Percentiles rank a stretch among this genome's conserved stretches.
Conservation (phyloP, 108 stramenopile genomes). For the Phaeodactylum tricornutum region DNA sequence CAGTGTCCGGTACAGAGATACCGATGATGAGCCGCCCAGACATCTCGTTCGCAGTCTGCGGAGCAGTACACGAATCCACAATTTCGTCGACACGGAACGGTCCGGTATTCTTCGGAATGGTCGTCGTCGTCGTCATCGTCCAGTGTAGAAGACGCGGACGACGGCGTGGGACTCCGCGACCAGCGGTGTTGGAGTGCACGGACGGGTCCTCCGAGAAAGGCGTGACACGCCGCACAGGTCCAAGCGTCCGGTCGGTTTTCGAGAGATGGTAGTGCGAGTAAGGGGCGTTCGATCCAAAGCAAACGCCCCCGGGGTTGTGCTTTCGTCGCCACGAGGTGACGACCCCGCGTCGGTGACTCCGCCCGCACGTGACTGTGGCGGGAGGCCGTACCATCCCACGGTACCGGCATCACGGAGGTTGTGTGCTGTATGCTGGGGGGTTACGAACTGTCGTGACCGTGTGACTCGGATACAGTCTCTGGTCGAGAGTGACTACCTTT, state of each 20-base stretch:
- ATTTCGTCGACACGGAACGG: constrained; percentile 33
- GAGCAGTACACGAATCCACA: constrained; percentile 50
- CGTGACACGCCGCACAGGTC: constrained; percentile 34
- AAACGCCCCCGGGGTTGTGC: constrained; percentile 21
- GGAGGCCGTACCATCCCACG: too few relatives aligned
- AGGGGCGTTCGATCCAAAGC: constrained; percentile 43
- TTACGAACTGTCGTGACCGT: too few relatives aligned
- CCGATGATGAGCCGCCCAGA: constrained; percentile 33
- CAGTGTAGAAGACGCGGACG: neutral
- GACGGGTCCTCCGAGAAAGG: constrained; percentile 41
- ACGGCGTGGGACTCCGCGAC: constrained; percentile 6
- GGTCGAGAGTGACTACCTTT: too few relatives aligned
- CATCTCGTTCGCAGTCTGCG: constrained; percentile 37
- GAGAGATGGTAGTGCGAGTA: constrained; percentile 32
- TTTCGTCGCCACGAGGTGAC: constrained; percentile 29
- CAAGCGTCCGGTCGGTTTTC: constrained; percentile 38
- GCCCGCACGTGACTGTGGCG: too few relatives aligned
- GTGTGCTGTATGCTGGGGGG: too few relatives aligned
- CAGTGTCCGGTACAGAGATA: constrained; percentile 43
- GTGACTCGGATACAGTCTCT: too few relatives aligned
- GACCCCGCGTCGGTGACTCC: too few relatives aligned
- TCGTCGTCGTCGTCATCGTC: constrained; percentile 2
- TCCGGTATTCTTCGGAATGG: neutral
- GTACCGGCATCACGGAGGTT: too few relatives aligned
- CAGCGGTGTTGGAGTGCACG: constrained; percentile 21